Base-by-base conservation (phyloP, 2,329 filamentous ascomycete genomes). In the Trichoderma asperellum region DNA sequence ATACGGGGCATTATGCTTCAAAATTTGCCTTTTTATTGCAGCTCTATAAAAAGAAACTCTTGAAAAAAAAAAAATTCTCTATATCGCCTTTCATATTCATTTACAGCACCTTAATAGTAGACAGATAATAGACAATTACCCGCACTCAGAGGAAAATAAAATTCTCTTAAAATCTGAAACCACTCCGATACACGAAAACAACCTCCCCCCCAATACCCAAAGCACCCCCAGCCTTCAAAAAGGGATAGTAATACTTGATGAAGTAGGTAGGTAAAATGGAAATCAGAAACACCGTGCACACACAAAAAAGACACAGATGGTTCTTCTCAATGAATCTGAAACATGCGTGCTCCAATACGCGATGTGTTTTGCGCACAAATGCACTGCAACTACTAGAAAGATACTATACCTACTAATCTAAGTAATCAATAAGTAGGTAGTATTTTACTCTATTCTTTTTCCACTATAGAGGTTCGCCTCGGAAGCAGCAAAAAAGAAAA, bases 141-240 rank as follows among this genome's bases (percentile, higher is more conserved):
- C 16, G 12, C 53, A 56, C 12, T 5, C n/a, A 49, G 0, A 24
- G 12, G 11, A 49, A 5, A 21, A n/a, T n/a, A n/a, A 34, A 57
- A 16, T 10, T 35, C n/a, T 18, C 12, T 47, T 14, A 56, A 66
- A 56, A 66, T 58, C 62, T 58, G 62, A 66, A 66, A 66, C 62
- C 37, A 24, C 34, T 47, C 53, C 62, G 37, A 66, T 49, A 66
- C 35, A 57, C n/a, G 12, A 11, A 5, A 11, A 5, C 32, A n/a
- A 4, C n/a, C n/a, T 8, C 47, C 47, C 21, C 21, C 3, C n/a
- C 47, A 6, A 7, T 29, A 35, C 52, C 60, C 35, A 52, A 63
- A 63, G 43, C 60, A 57, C 62, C 52, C 18, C 55, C n/a, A 16
- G 27, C 18, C 12, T n/a, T 11, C 53, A 56, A 11, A 2, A 18